phyloP scores from a whole-genome alignment of 2,329 filamentous ascomycete genomes.

The Claviceps purpurea region DNA sequence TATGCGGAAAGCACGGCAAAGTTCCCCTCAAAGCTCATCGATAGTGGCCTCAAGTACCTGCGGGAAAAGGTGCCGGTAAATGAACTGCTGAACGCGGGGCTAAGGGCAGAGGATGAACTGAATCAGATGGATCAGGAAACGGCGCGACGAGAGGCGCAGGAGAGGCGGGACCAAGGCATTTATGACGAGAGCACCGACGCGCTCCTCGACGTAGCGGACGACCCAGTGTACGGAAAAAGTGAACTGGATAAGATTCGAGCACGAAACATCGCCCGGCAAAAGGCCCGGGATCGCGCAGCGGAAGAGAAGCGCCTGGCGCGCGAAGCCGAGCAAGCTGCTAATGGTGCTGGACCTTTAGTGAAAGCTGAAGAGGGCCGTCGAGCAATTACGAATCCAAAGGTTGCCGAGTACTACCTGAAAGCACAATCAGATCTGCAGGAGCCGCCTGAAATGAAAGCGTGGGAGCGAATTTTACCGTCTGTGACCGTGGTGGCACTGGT shows the following conservation, averaged over 20 bases:
- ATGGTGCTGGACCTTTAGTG: slow-evolving; percentile 26
- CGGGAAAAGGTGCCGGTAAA: slow-evolving; percentile 41
- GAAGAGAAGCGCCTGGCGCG: slow-evolving; percentile 27
- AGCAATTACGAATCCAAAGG: slow-evolving; percentile 24
- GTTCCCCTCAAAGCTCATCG: slow-evolving; percentile 28
- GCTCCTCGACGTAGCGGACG: slow-evolving; percentile 16
- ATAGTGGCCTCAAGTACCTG: slow-evolving; percentile 39
- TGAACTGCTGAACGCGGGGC: slow-evolving; percentile 45
- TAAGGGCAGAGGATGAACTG: slow-evolving; percentile 51
- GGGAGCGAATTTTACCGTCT: slow-evolving; percentile 43
- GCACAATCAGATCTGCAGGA: slow-evolving; percentile 37
- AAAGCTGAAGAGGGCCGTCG: slow-evolving; percentile 23
- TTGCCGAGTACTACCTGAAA: slow-evolving; percentile 27
- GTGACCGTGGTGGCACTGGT: slow-evolving; percentile 33
- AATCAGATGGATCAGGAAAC: slow-evolving; percentile 32
- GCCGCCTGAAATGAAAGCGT: slow-evolving; percentile 35
- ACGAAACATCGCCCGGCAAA: slow-evolving; percentile 33
- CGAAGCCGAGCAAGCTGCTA: slow-evolving; percentile 26
- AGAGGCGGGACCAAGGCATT: slow-evolving; percentile 11
- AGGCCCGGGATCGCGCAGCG: slow-evolving; percentile 30
- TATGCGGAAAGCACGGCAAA: slow-evolving; percentile 32
- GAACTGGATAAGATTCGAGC: slow-evolving; percentile 44
- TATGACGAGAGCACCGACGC: slow-evolving; percentile 10
- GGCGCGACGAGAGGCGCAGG: slow-evolving; percentile 12
- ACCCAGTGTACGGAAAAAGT: slow-evolving; percentile 45